Base-by-base conservation (phyloP, 176 grass and related monocot species). In the Oryza brachyantha region DNA sequence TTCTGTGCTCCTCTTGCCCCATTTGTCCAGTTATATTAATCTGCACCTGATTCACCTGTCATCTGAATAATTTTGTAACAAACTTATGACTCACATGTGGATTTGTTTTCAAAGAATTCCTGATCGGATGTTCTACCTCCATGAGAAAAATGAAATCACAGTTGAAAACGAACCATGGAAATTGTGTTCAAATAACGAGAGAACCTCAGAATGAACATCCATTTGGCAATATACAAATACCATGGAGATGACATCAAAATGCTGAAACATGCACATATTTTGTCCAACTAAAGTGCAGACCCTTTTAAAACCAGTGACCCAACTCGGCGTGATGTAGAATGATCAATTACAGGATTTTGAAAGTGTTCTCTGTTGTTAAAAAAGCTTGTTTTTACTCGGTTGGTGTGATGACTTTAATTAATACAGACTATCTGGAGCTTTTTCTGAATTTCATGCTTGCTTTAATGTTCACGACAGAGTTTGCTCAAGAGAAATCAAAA, bases 401-500 rank as follows among this genome's bases (percentile, higher is more conserved):
- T 57, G 34, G 40, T 5, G 9, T 73, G 61, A 58, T 66, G 38
- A 5, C 29, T 84, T 62, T 1, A 16, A 42, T 27, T 61, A 62
- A 39, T 68, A 61, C 38, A 5, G 13, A 5, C 8, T 79, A 62
- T 24, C 38, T 88, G 27, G 10, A 52, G 79, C 26, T 6, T 58
- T 77, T 65, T 66, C 45, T 58, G 34, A 52, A 34, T 7, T 27
- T 36, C 26, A 63, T 80, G 68, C 70, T 69, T 61, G 13, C 19
- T 63, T 70, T 48, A 84, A 74, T 75, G 43, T 70, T 70, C 52
- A 36, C 13, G 50, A 68, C 16, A 63, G 27, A 31, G 48, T 62
- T 64, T 19, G 3, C 59, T 39, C 29, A 31, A 64, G 32, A 74
- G 50, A 60, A 37, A 62, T 22, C 9, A 1, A 31, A 50, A 50